Conservation (phyloP, 768 basidiomycete species). For the Rhizopogon roseolus region DNA sequence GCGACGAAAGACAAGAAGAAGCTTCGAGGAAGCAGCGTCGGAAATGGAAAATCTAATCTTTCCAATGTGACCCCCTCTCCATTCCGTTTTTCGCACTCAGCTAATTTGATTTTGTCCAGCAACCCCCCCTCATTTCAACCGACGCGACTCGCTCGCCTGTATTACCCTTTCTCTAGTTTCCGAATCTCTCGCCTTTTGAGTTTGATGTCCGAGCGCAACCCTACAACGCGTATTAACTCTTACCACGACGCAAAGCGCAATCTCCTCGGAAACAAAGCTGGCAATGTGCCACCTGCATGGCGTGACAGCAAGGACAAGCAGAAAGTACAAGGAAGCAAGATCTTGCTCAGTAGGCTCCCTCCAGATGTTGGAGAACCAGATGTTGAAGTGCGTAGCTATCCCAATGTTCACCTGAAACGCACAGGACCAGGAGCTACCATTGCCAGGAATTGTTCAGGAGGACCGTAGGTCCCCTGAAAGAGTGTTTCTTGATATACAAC, state of each 20-base stretch:
- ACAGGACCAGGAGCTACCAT: conserved; percentile 5
- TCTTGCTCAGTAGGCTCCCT: conserved; percentile 61
- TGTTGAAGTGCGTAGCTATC: conserved; percentile 47
- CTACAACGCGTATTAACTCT: conserved; percentile 33
- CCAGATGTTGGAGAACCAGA: conserved; percentile 66
- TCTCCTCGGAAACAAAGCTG: conserved; percentile 54
- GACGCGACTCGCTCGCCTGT: neutral
- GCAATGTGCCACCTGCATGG: conserved; percentile 61
- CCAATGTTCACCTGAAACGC: neutral
- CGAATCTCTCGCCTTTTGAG: neutral
- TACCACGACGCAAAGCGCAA: conserved; percentile 53
- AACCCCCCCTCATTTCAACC: neutral
- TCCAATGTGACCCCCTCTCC: neutral
- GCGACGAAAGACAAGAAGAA: neutral
- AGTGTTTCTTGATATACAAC: conserved; percentile 70
- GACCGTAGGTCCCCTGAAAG: conserved; percentile 71
- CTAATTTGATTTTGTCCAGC: no score
- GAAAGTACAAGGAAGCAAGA: conserved; percentile 49
- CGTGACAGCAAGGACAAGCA: conserved; percentile 33
- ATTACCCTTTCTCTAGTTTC: neutral
- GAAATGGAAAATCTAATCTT: conserved; percentile 1
- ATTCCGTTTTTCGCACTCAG: neutral
- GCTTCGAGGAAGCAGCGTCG: neutral
- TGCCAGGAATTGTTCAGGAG: conserved; percentile 70
- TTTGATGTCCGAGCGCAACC: neutral